Evolutionary conservation across 306 rosid genomes (phyloP).

Genomic region (Cucurbita pepo): DNA sequence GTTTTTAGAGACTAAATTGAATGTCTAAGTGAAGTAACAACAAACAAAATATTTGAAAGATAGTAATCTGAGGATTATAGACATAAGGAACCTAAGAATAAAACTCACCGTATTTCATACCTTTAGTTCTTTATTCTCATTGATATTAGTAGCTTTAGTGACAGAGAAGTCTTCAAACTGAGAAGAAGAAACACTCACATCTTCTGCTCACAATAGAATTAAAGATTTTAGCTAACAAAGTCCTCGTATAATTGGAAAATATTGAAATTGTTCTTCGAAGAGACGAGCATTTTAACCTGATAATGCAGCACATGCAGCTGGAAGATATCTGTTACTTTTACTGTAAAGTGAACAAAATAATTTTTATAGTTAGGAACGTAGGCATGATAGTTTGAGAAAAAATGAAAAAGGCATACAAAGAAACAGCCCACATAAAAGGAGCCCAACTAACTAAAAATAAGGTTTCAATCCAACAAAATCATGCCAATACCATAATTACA

Average conservation of each 20-base stretch:
- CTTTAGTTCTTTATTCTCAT: constrained; percentile 39
- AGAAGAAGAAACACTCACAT: constrained; percentile 27
- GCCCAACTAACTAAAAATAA: too few relatives aligned
- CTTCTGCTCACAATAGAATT: constrained; percentile 17
- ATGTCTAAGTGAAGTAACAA: background rate
- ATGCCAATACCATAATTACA: too few relatives aligned
- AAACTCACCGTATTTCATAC: constrained; percentile 19
- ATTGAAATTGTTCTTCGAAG: background rate
- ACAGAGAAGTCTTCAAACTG: constrained; percentile 45
- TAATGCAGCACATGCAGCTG: constrained; percentile 23
- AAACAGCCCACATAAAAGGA: too few relatives aligned
- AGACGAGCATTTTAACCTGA: constrained; percentile 32
- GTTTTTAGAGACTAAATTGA: background rate
- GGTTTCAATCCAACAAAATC: too few relatives aligned
- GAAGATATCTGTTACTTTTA: constrained; percentile 15
- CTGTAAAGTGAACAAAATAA: constrained; percentile 21
- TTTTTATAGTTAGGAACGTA: background rate
- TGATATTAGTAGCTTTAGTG: constrained; percentile 15
- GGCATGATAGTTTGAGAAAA: too few relatives aligned
- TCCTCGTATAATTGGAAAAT: background rate
- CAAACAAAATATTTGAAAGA: background rate
- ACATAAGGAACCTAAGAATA: background rate
- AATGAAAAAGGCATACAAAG: too few relatives aligned
- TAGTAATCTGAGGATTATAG: background rate
- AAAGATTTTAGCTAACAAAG: background rate